Conservation (phyloP, 768 basidiomycete genomes). For the Psilocybe cubensis region DNA sequence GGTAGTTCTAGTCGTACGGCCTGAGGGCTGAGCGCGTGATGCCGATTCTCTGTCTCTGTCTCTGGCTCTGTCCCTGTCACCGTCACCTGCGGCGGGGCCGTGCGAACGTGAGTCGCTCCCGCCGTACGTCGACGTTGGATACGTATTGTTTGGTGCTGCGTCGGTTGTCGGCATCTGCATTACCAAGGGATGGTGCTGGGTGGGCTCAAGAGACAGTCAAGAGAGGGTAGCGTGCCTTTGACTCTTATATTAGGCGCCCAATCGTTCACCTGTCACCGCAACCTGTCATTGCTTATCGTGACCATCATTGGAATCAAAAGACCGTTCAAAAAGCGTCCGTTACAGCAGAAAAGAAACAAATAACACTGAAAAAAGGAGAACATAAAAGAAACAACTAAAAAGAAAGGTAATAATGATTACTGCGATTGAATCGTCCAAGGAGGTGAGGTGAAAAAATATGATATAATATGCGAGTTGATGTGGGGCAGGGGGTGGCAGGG, state of each 20-base stretch:
- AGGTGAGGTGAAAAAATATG: slow-evolving; percentile 9
- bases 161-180: not conserved
- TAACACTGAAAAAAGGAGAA: not conserved
- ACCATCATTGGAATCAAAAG: not conserved
- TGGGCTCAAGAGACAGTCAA: not conserved
- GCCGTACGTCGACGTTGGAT: not conserved
- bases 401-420: slow-evolving; percentile 15
- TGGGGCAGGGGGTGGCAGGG: not conserved
- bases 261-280: not conserved
- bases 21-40: not conserved
- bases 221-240: not conserved
- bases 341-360: slow-evolving; percentile 3
- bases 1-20: not conserved
- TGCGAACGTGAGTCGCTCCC: not conserved
- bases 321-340: too few species aligned
- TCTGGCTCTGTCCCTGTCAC: not conserved
- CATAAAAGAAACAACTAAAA: not conserved
- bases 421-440: slow-evolving; percentile 18
- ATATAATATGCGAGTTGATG: slow-evolving; percentile 10
- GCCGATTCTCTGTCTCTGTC: not conserved
- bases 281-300: not conserved
- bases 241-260: slow-evolving; percentile 1
- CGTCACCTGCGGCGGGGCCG: not conserved
- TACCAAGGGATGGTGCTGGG: not conserved
- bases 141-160: not conserved